Evolutionary conservation across 176 grass and related monocot species (phyloP).

Genomic region (Lolium rigidum): DNA sequence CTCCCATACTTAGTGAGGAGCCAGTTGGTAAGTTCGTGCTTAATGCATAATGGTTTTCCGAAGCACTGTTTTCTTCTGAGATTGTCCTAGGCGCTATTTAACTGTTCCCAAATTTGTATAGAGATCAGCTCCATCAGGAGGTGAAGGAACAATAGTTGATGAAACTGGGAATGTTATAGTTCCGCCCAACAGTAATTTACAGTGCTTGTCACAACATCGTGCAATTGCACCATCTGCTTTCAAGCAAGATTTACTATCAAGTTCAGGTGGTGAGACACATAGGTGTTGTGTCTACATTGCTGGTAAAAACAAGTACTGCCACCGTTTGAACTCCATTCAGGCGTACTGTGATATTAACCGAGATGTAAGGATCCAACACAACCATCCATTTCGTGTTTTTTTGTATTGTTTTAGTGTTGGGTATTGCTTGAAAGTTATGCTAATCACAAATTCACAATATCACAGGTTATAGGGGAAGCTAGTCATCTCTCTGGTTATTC

Average conservation of each 20-base stretch:
- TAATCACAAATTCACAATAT: constrained; percentile 27
- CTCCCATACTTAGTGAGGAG: constrained; percentile 88
- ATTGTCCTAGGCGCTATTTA: constrained; percentile 17
- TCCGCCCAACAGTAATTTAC: constrained; percentile 68
- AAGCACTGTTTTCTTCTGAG: neutral
- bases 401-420: constrained; percentile 2
- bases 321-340: constrained; percentile 88
- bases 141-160: constrained; percentile 50
- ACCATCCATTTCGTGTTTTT: neutral
- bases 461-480: constrained; percentile 89
- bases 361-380: constrained; percentile 67
- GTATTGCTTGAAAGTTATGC: constrained; percentile 44
- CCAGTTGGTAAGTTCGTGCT: constrained; percentile 79
- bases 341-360: constrained; percentile 96
- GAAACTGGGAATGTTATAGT: constrained; percentile 52
- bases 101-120: constrained; percentile 54
- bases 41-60: constrained; percentile 10
- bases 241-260: constrained; percentile 44
- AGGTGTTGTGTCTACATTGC: constrained; percentile 93
- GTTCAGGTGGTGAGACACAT: constrained; percentile 53
- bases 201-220: constrained; percentile 77
- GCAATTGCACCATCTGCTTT: constrained; percentile 81
- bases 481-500: constrained; percentile 90
- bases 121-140: constrained; percentile 69
- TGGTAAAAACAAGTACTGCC: constrained; percentile 90